These are phyloP conservation scores for Cercophora sp. DNA, from an alignment of 495 filamentous ascomycete species.

Conservation along the genomic window DNA sequence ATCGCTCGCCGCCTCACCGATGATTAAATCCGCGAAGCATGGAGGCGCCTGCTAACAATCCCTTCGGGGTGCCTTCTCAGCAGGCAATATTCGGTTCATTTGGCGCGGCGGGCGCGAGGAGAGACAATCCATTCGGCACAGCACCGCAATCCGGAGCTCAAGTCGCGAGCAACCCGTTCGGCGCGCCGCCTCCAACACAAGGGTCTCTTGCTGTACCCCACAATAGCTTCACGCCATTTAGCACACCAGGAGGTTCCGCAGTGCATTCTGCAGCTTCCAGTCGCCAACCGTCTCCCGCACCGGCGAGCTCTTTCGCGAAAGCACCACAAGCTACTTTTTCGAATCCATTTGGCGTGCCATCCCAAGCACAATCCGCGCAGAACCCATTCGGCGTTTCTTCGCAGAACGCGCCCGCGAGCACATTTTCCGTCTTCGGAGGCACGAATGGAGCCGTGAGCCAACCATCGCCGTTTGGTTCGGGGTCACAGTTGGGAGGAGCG, in stretches of 20 bases:
- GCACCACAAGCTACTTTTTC: no score
- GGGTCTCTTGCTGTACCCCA: no score
- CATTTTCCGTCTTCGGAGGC: background rate
- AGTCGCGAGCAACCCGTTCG: conserved; percentile 10
- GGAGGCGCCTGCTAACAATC: conserved; percentile 16
- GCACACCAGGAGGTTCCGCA: no score
- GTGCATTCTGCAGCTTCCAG: no score
- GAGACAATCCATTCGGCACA: background rate
- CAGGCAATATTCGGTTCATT: no score
- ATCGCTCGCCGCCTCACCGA: no score
- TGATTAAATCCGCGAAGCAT: conserved; percentile 20
- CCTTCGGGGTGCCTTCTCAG: conserved; percentile 10
- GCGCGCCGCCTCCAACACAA: background rate
- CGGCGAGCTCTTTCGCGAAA: no score
- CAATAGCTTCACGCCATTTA: no score
- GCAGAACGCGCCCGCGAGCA: background rate
- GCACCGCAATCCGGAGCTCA: background rate
- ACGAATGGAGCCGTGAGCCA: background rate
- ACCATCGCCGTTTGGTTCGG: conserved; percentile 1
- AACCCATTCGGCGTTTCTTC: conserved; percentile 11
- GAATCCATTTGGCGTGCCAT: no score
- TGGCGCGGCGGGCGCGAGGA: no score
- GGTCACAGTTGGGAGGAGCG: no score
- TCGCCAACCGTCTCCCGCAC: background rate
- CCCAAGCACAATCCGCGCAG: no score